A percentile compares a stretch with the other conserved stretches of the same genome.
These are phyloP conservation scores for Podospora comata DNA, from an alignment of 495 filamentous ascomycete species.

Conservation along the genomic window DNA sequence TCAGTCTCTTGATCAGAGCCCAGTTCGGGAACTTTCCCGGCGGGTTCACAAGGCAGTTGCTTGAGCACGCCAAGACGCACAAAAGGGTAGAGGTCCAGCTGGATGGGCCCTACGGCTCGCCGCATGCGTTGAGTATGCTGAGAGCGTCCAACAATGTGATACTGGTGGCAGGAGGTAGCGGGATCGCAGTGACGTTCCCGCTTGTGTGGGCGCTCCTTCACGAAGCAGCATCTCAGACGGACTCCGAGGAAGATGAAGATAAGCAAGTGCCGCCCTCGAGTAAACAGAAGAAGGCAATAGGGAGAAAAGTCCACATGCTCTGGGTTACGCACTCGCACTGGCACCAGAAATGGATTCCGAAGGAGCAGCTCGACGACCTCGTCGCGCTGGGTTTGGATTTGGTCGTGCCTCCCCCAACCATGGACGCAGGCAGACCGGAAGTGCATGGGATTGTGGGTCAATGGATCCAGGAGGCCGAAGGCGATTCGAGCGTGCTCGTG, in stretches of 20 bases:
- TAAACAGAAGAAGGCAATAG: conserved; percentile 28
- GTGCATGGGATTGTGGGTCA: conserved; percentile 37
- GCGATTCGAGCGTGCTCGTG: conserved; percentile 46
- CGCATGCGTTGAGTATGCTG: conserved; percentile 30
- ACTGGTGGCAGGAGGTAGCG: conserved; percentile 59
- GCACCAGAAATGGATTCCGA: conserved; percentile 51
- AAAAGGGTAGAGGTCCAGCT: conserved; percentile 38
- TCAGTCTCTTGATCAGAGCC: conserved; percentile 54
- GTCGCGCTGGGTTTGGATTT: conserved; percentile 45
- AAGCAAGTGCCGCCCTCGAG: background rate
- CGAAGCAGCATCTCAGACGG: background rate
- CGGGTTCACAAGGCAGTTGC: conserved; percentile 56
- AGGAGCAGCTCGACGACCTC: conserved; percentile 45
- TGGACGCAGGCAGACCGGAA: conserved; percentile 51
- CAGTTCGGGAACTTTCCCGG: conserved; percentile 31
- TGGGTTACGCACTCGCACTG: conserved; percentile 53
- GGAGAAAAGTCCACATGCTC: conserved; percentile 49
- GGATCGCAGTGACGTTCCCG: conserved; percentile 56
- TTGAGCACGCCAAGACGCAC: conserved; percentile 45
- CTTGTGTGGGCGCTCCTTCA: conserved; percentile 39
- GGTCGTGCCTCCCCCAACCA: conserved; percentile 51
- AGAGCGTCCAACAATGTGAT: conserved; percentile 46
- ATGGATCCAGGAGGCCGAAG: conserved; percentile 30
- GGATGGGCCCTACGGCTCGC: conserved; percentile 60
- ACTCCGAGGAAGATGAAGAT: background rate